Evolutionary conservation across 352 stramenopile genomes (phyloP), one percentile per base, ranked within the genome.

Genomic region (Pythium pyrilobum): DNA sequence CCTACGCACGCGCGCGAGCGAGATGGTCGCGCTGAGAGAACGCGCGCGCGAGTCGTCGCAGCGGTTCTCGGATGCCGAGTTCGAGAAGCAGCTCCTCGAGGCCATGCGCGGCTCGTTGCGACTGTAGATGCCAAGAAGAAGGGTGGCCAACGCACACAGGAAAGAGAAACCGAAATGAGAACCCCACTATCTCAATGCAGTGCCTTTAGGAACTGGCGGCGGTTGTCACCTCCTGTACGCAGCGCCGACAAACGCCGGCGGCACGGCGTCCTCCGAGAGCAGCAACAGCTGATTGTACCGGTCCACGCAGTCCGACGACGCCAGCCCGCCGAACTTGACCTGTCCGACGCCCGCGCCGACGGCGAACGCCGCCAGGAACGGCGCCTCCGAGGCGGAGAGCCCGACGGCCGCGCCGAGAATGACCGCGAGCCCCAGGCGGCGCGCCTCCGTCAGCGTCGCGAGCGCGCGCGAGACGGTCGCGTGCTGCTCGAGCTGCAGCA

Each of bases 11-110:
- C 67, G 65, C 28, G 52, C 69, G 8, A 31, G 37, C 3, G 58
- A 78, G 31, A 36, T 72, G 11, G 48, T 61, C 3, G 61, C 62
- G 43, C 79, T 90, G 62, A 69, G 81, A 28, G 49, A 49, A 4
- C 37, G 53, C 5, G 76, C 70, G 12, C 78, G 85, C 50, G 52
- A 59, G 27, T 76, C 66, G 21, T 77, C 81, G 8, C 56, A 71
- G 28, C 66, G 78, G 18, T 95, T 93, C 59, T 92, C 83, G 1
- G 83, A 95, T 24, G 64, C 77, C 7, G 66, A 72, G 31, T 95
- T 95, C 18, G 63, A 67, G 11, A 62, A 72, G 21, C 73, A 87
- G 50, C 85, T 94, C 58, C 46, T 86, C 36, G 67, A 67, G 2
- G 77, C 75, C 24, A 43, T 63, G 39, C 46, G 55, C 24, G 13